Evolutionary conservation across 768 basidiomycete species (phyloP).

Genomic region (Termitomyces bulborhizus): DNA sequence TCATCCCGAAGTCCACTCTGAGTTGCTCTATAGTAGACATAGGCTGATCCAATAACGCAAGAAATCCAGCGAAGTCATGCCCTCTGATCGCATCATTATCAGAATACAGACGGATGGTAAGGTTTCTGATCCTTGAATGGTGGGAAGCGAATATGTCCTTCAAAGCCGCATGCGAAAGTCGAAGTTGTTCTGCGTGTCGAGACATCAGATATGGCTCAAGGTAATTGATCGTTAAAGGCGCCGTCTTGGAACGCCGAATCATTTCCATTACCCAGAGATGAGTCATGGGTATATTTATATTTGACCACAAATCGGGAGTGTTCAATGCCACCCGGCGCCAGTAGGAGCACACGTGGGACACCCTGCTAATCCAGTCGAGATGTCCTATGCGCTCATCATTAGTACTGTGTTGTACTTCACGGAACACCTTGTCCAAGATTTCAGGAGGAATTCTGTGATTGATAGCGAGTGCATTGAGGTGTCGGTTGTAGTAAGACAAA

Average conservation of each 20-base stretch:
- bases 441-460: background rate
- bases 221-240: background rate
- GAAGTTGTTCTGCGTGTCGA: background rate
- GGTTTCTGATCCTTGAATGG: background rate
- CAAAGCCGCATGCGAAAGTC: background rate
- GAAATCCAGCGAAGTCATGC: background rate
- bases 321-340: background rate
- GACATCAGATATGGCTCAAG: background rate
- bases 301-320: background rate
- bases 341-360: background rate
- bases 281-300: background rate
- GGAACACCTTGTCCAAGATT: background rate
- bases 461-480: background rate
- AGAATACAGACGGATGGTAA: background rate
- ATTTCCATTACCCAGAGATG: background rate
- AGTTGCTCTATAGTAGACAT: background rate
- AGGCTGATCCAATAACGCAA: background rate
- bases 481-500: background rate
- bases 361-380: background rate
- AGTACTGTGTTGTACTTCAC: background rate
- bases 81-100: background rate
- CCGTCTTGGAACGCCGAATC: background rate
- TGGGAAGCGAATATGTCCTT: background rate
- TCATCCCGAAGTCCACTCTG: background rate
- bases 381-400: background rate